Percentiles rank a stretch among this genome's conserved stretches.
Conservation (phyloP, 78 protist genomes). For the Anaeramoeba ignava region DNA sequence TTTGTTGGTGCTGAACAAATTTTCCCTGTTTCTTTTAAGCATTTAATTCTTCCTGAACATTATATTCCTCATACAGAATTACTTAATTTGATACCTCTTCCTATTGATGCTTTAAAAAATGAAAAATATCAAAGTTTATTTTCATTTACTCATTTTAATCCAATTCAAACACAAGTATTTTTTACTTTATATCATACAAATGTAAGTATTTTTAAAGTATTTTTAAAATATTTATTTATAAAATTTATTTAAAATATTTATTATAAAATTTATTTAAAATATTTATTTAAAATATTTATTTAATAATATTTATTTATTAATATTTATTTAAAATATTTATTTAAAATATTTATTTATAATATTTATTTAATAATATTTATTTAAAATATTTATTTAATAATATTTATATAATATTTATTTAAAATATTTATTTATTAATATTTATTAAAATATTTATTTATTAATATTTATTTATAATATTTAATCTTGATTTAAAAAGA, state of each 20-base stretch:
- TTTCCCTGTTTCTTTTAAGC: conserved; percentile 46
- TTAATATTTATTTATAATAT: conserved; percentile 2
- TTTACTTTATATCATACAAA: neutral
- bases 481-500: conserved; percentile 74
- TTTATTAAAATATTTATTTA: neutral
- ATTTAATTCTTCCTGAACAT: conserved; percentile 62
- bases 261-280: too few relatives aligned
- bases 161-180: conserved; percentile 93
- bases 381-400: neutral
- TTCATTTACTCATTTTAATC: conserved; percentile 73
- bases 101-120: conserved; percentile 49
- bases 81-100: conserved; percentile 80
- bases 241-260: too few relatives aligned
- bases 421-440: conserved; percentile 60
- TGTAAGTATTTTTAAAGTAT: too few relatives aligned
- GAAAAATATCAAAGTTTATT: conserved; percentile 16
- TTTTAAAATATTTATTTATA: too few relatives aligned
- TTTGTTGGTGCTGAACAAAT: conserved; percentile 76
- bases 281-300: too few relatives aligned
- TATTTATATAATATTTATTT: conserved; percentile 1
- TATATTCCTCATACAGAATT: conserved; percentile 79
- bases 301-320: too few relatives aligned
- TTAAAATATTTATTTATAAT: neutral
- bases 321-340: too few relatives aligned
- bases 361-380: neutral